These are phyloP conservation scores for Cyamopsis tetragonoloba DNA, from an alignment of 306 rosid species.

Conservation along the genomic window DNA sequence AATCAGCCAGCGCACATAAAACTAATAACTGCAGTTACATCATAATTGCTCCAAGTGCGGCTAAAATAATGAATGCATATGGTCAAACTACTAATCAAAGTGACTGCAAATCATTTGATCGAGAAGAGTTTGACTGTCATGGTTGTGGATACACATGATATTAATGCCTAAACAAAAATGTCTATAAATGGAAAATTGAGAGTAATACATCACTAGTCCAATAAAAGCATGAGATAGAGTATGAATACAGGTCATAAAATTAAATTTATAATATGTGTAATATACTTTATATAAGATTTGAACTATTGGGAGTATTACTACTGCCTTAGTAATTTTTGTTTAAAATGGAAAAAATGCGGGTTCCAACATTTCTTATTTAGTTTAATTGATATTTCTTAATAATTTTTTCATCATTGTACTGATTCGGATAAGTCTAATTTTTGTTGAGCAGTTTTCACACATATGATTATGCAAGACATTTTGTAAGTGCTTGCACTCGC, in stretches of 20 bases:
- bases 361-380: not conserved
- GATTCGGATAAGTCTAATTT: constrained; percentile 18
- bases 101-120: not conserved
- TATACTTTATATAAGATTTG: not conserved
- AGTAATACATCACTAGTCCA: not conserved
- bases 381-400: not conserved
- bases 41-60: not conserved
- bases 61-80: not conserved
- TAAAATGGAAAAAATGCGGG: not conserved
- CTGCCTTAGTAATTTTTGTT: not conserved
- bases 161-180: not conserved
- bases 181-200: not conserved
- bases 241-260: not conserved
- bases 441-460: constrained; percentile 72
- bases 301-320: not conserved
- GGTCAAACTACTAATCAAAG: not conserved
- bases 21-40: not conserved
- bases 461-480: constrained; percentile 87
- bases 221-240: not conserved
- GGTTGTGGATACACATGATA: not conserved
- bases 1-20: not conserved
- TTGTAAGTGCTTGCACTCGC: constrained; percentile 89
- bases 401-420: constrained; percentile 7
- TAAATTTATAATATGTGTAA: not conserved
- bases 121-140: not conserved